Conservation (phyloP, 257 asterid genomes). For the Solanum paucissectum region DNA sequence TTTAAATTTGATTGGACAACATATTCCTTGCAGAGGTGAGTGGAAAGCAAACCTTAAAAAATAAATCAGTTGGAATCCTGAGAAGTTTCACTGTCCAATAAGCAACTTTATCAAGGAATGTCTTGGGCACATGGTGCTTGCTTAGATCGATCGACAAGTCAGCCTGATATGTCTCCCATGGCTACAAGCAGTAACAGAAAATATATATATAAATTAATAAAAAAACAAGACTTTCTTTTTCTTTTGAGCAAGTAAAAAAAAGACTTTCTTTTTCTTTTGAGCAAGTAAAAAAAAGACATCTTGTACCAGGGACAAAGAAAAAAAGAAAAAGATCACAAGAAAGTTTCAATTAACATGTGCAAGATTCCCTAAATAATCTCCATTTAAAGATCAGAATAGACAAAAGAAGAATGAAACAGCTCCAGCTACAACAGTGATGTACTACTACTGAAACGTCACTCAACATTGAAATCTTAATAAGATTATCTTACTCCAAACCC, state of each 20-base stretch:
- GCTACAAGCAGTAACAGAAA: constrained; percentile 35
- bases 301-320: not conserved
- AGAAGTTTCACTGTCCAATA: constrained; percentile 69
- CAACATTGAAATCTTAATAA: not conserved
- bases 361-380: not conserved
- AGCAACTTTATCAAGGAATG: constrained; percentile 62
- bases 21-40: not conserved
- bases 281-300: not conserved
- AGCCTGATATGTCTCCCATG: constrained; percentile 77
- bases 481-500: not conserved
- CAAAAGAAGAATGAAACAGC: not conserved
- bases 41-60: constrained; percentile 47
- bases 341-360: not conserved
- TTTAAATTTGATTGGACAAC: not conserved
- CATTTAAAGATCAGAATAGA: not conserved
- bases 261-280: not conserved
- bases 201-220: not conserved
- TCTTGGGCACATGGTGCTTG: constrained; percentile 76
- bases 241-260: not conserved
- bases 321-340: not conserved
- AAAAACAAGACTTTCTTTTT: not conserved
- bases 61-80: constrained; percentile 67
- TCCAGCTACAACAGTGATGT: not conserved
- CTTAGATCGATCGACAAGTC: constrained; percentile 58
- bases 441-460: not conserved